Percentiles rank a stretch among this genome's conserved stretches.
These are phyloP conservation scores for Salvia rosmarinus DNA, from an alignment of 257 asterid genomes.

Conservation along the genomic window DNA sequence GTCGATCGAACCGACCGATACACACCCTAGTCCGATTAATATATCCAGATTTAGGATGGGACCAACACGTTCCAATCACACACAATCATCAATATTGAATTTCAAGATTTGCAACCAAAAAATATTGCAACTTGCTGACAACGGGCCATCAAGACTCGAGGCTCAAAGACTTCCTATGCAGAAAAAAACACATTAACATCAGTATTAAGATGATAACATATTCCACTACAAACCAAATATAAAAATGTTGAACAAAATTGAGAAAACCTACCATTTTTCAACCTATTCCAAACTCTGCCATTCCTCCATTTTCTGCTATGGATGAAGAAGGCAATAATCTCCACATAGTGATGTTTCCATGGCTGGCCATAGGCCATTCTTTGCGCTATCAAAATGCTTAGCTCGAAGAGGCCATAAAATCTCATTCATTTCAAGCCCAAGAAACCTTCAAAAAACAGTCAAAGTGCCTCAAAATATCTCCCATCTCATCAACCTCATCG, in stretches of 20 bases:
- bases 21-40: too few relatives aligned
- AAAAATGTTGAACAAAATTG: neutral
- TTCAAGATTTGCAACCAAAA: neutral
- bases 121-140: slow-evolving; percentile 27
- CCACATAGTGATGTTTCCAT: slow-evolving; percentile 86
- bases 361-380: slow-evolving; percentile 92
- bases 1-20: too few relatives aligned
- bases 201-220: slow-evolving; percentile 22
- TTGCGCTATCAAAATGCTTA: slow-evolving; percentile 55
- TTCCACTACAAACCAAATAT: neutral
- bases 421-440: slow-evolving; percentile 81
- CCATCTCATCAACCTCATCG: slow-evolving; percentile 51
- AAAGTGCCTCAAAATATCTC: slow-evolving; percentile 57
- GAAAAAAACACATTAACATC: neutral
- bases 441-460: slow-evolving; percentile 62
- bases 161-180: too few relatives aligned
- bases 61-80: slow-evolving; percentile 7
- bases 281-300: neutral
- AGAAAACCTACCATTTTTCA: too few relatives aligned
- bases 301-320: slow-evolving; percentile 35
- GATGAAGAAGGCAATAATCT: slow-evolving; percentile 47
- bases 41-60: neutral
- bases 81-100: neutral
- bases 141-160: slow-evolving; percentile 21
- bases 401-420: slow-evolving; percentile 70